phyloP scores from a whole-genome alignment of 257 asterid species.

The Fraxinus americana region DNA sequence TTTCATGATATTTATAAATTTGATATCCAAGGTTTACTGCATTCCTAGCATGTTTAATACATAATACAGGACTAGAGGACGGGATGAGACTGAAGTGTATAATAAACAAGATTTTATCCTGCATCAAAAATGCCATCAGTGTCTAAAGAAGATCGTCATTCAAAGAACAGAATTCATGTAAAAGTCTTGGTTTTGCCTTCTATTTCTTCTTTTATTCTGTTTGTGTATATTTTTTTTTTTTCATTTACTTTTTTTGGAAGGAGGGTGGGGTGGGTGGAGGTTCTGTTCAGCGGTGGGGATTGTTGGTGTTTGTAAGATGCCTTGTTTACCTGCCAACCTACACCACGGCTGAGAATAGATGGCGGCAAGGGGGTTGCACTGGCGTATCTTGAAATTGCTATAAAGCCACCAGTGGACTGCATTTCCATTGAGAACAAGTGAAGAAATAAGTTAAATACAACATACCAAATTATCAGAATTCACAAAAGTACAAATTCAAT shows the following conservation, averaged over 20 bases:
- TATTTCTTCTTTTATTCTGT: too few relatives aligned
- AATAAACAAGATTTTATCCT: not conserved
- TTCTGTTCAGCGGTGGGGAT: not conserved
- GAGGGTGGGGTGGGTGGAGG: not conserved
- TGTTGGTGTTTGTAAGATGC: too few relatives aligned
- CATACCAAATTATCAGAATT: not conserved
- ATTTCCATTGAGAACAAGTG: constrained; percentile 22
- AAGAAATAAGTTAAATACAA: not conserved
- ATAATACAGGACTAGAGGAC: not conserved
- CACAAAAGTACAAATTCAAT: not conserved
- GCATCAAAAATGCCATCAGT: too few relatives aligned
- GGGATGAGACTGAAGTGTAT: not conserved
- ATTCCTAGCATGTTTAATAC: not conserved
- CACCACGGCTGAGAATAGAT: constrained; percentile 83
- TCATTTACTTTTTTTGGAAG: not conserved
- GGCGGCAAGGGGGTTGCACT: constrained; percentile 73
- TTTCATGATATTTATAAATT: not conserved
- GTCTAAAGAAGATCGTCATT: too few relatives aligned
- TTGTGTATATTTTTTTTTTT: not conserved
- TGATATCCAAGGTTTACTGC: not conserved
- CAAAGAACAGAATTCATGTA: too few relatives aligned
- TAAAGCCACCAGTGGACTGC: constrained; percentile 75
- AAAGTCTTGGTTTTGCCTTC: too few relatives aligned
- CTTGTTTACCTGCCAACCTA: constrained; percentile 89
- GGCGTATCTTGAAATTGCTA: constrained; percentile 60